Evolutionary conservation across 805 yeast genomes (phyloP), one percentile per base, ranked within the genome.

Genomic region (Saccharomyces paradoxus): DNA sequence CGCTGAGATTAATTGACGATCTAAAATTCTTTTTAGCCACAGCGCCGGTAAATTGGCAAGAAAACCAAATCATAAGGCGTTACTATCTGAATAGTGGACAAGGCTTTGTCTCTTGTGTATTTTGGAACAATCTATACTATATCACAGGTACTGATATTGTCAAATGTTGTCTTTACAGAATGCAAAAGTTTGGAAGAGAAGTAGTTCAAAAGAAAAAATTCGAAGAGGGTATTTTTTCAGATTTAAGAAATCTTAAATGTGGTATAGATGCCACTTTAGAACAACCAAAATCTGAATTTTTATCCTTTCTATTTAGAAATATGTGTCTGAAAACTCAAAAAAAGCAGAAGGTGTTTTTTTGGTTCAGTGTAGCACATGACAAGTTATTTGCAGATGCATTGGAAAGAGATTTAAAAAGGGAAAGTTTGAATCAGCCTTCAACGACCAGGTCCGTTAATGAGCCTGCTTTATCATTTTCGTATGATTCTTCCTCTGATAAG

Each of bases 61-160:
- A 83, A 56, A 84, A 86, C 61, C 97, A 92, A 68, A 84, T 89
- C 49, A 87, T 94, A 50, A 78, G 96, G 65, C 76, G 96, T 53
- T 92, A 89, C 69, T 86, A 84, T 66, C 72, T 92, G 50, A 90
- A 89, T 62, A 87, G 86, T 58, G 95, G 88, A 56, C 97, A 91
- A 68, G 94, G 92, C 2, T 89, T 92, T 60, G 89, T 89, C n/a
- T 81, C 88, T 31, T 92, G 99, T 71, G 89, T 94, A 0, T 85
- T 79, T 61, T 92, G 98, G 97, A 87, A 89, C 64, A 86, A 87
- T 64, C 74, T 91, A 13, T 92, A 86, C 68, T 91, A 87, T 71
- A 81, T 92, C 50, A 92, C 98, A 0, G 98, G 98, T 2, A 92
- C 98, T 0, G 98, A 94, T 74, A 91, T 92, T 55, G 96, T 94